Percentiles rank a stretch among this genome's conserved stretches.
Evolutionary conservation across 176 grass and related monocot species (phyloP).

Genomic region (Eleusine indica): DNA sequence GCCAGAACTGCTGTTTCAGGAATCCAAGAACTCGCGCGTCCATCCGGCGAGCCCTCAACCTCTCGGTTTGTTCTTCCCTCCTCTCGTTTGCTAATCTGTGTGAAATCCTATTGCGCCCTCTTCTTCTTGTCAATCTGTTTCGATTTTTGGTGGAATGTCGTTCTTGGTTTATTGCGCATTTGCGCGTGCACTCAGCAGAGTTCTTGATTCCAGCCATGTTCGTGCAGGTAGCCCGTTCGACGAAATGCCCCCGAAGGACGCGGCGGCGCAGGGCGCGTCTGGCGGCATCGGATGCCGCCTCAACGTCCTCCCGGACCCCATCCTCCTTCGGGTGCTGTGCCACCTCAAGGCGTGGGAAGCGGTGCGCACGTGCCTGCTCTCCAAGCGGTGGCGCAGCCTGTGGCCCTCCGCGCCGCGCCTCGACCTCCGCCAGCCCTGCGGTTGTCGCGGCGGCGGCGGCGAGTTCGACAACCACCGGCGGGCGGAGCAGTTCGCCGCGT

Average conservation of each 20-base stretch:
- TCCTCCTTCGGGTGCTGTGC: neutral
- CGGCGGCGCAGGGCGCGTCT: neutral
- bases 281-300: neutral
- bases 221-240: too few species aligned
- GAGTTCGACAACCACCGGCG: accelerated
- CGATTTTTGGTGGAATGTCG: neutral
- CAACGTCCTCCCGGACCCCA: neutral
- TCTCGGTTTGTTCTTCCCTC: neutral
- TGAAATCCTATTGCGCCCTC: neutral
- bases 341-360: conserved; percentile 40
- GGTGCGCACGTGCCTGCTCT: conserved; percentile 26
- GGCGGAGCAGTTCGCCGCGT: neutral
- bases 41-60: neutral
- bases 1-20: neutral
- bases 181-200: neutral
- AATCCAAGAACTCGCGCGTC: neutral
- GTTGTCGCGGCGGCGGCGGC: neutral
- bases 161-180: conserved; percentile 22
- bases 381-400: conserved; percentile 5
- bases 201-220: neutral
- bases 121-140: neutral
- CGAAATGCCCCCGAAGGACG: neutral
- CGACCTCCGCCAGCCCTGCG: conserved; percentile 33
- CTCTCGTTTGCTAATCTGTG: neutral
- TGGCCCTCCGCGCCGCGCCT: conserved; percentile 16